phyloP scores from a whole-genome alignment of 1,284 basidiomycete species.

The Sanghuangporus weigelae region DNA sequence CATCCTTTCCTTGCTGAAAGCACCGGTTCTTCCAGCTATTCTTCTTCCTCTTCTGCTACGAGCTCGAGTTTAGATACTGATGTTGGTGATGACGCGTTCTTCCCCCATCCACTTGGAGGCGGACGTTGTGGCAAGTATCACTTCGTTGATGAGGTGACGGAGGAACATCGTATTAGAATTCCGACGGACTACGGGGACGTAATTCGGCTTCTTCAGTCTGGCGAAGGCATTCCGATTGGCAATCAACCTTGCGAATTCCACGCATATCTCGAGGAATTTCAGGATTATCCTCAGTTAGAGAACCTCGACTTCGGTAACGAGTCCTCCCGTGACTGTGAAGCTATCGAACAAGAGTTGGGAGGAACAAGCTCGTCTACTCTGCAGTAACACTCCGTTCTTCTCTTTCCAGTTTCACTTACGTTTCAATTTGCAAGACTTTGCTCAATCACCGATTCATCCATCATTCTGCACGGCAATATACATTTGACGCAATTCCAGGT shows the following conservation, averaged over 20 bases:
- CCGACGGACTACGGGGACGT: constrained; percentile 27
- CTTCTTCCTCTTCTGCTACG: not conserved
- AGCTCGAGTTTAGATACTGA: constrained; percentile 26
- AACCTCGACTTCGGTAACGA: not conserved
- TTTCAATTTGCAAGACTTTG: not conserved
- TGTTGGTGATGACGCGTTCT: constrained; percentile 54
- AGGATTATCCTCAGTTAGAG: not conserved
- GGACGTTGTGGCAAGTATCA: constrained; percentile 60
- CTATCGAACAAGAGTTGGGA: not conserved
- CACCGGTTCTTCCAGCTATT: not conserved
- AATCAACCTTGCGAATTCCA: constrained; percentile 67
- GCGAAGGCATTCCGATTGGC: constrained; percentile 68
- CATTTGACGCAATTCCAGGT: not conserved
- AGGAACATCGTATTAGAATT: constrained; percentile 47
- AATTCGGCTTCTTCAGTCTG: constrained; percentile 44
- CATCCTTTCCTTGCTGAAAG: constrained; percentile 63
- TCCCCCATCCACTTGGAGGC: constrained; percentile 61
- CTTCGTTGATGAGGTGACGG: constrained; percentile 49
- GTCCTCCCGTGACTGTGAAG: not conserved
- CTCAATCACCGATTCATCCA: not conserved
- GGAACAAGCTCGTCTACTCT: not conserved
- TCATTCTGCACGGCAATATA: not conserved
- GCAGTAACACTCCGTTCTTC: not conserved
- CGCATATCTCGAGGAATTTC: constrained; percentile 16
- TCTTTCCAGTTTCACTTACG: not conserved